Base-by-base conservation (phyloP, 2,329 filamentous ascomycete genomes). In the Alternaria atra region DNA sequence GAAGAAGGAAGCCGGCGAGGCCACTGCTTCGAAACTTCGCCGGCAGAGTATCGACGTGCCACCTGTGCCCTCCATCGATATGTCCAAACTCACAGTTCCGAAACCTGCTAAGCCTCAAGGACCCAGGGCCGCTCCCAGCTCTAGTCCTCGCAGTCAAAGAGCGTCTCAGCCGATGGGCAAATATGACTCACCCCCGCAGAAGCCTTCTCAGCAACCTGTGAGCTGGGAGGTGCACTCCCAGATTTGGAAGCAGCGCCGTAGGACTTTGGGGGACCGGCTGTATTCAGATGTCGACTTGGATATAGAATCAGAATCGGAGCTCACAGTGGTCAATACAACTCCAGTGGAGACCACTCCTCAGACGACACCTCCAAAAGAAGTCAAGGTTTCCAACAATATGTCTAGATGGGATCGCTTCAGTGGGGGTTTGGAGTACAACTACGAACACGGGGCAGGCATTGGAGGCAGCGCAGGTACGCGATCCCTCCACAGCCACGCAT, bases 381-480 rank as follows among this genome's bases (percentile, higher is more conserved):
- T 29, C 13, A 34, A 47, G 20, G 47, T 9, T 25, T 6, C 40
- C 15, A 46, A 63, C 23, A 56, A 54, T 9, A 44, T 58, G 44
- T 37, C 63, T 6, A 52, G 44, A 43, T 68, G 64, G 55, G 78
- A 73, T 51, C 76, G 78, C 4, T 80, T 77, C 63, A 72, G 73
- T 52, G 78, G 79, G 47, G 78, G 79, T 9, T 64, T 77, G 37
- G 67, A 67, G 8, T 77, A 75, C 57, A 73, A 74, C 27, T 79
- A 79, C 62, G 75, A 78, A 55, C 71, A 64, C 47, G 74, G 69
- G 23, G 68, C 67, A 20, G 75, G 75, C 6, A 63, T 80, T 13
- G 72, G 77, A 57, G 78, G 77, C 55, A 78, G 76, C 66, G 75
- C 74, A 37, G 77, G 78, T 9, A 78, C 74, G 12, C 67, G 78